Evolutionary conservation across 495 filamentous ascomycete genomes (phyloP), one percentile per base, ranked within the genome.

Genomic region (Geopyxis carbonaria): DNA sequence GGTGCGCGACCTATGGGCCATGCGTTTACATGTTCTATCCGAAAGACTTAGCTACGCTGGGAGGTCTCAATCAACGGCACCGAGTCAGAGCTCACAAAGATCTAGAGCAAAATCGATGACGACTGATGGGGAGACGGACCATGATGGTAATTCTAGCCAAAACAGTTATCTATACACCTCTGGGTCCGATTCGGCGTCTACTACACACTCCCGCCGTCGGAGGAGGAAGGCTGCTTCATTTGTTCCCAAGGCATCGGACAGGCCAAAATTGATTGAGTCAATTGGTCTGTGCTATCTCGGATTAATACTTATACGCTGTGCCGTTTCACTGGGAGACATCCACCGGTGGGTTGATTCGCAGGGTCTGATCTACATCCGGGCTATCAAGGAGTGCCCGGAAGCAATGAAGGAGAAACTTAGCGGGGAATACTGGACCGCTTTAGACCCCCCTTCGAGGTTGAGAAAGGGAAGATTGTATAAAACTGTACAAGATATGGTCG

Each of bases 211-310:
- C 2, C 42, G 22, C 9, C 39, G 28, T 6, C 50, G 48, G 18
- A 39, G 39, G 23, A 36, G 51, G n/a, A 50, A 31, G 22, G 7
- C 25, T 28, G 7, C 7, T 28, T 28, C 25, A 7, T 13, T 13
- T 28, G 35, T 53, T 24, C 51, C 49, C 4, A 54, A 42, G 28
- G 51, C 49, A 22, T 31, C 35, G 5, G 51, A 54, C 13, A 58
- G 53, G 45, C 80, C 79, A 19, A 68, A 60, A 23, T 50, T 85
- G 15, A 57, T 78, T 31, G 78, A 76, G 38, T 68, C 67, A 2
- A 54, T 85, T 14, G 70, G 61, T 2, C 48, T 80, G 4, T 80
- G 75, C 50, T 86, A 85, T 56, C 53, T 82, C 9, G 78, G 67
- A 2, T 59, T 64, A 1, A 45, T 79, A 15, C 46, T 85, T 3